Evolutionary conservation across 225 moss, liverwort and hornwort genomes (phyloP).

Genomic region (Straminergon stramineum): DNA sequence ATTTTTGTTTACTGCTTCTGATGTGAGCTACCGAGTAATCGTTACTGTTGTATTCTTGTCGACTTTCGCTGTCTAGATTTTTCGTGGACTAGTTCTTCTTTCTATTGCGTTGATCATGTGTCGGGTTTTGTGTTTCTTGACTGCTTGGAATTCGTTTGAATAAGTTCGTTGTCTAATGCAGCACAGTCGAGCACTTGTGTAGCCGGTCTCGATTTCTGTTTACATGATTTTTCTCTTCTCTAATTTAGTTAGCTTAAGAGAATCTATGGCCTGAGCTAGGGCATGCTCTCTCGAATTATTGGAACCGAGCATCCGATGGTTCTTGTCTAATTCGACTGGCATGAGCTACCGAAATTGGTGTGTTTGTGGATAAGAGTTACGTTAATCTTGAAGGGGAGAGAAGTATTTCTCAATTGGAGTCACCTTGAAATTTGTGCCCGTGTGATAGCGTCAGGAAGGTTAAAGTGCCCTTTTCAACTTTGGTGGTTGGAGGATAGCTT

Average conservation of each 20-base stretch:
- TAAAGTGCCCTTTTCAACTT: background rate
- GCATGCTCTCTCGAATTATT: background rate
- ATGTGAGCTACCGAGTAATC: background rate
- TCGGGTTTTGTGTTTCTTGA: background rate
- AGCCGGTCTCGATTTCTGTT: background rate
- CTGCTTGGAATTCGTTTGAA: background rate
- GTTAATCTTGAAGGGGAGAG: background rate
- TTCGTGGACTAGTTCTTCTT: background rate
- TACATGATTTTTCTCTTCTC: background rate
- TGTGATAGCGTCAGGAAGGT: background rate
- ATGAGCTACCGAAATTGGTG: background rate
- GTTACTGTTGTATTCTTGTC: background rate
- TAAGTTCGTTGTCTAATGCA: background rate
- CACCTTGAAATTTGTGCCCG: background rate
- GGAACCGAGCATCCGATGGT: background rate
- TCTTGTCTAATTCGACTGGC: background rate
- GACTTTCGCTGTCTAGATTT: background rate
- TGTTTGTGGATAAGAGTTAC: background rate
- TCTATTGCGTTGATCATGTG: background rate
- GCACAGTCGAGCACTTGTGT: background rate
- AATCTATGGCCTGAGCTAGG: background rate
- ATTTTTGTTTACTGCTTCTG: background rate
- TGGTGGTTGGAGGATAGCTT: background rate
- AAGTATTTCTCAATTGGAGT: background rate
- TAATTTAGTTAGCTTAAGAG: background rate